Conservation (phyloP, 2,329 filamentous ascomycete species). For the Cladorrhinum sp. region DNA sequence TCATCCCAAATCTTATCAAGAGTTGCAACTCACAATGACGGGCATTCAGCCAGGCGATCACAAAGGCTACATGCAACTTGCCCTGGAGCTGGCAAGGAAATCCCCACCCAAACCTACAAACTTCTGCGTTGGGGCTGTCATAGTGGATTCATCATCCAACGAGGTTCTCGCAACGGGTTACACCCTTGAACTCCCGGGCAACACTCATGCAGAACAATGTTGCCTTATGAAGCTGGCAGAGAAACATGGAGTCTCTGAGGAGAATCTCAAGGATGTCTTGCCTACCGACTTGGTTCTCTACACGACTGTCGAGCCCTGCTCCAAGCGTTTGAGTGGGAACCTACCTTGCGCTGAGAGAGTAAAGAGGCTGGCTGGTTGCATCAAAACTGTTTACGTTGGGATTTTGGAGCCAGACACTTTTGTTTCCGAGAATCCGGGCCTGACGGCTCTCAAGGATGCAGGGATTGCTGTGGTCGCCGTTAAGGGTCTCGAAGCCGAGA, state of each 20-base stretch:
- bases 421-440: conserved; percentile 76
- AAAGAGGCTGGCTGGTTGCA: conserved; percentile 56
- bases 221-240: conserved; percentile 72
- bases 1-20: neutral
- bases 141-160: conserved; percentile 59
- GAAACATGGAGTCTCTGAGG: conserved; percentile 49
- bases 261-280: conserved; percentile 50
- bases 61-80: conserved; percentile 59
- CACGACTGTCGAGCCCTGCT: conserved; percentile 90
- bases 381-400: conserved; percentile 80
- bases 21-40: conserved; percentile 14
- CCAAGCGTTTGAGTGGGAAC: conserved; percentile 70
- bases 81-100: conserved; percentile 70
- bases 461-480: conserved; percentile 75
- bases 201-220: conserved; percentile 95
- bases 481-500: conserved; percentile 73
- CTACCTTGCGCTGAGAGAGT: conserved; percentile 77
- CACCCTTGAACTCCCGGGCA: conserved; percentile 84
- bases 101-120: conserved; percentile 88
- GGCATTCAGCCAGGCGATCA: conserved; percentile 42
- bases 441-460: conserved; percentile 63
- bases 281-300: conserved; percentile 65
- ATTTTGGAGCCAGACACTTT: conserved; percentile 89
- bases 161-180: conserved; percentile 76
- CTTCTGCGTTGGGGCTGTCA: conserved; percentile 90